Evolutionary conservation across 192 early-diverging fungal genomes (phyloP).

Genomic region (Phycomyces blakesleeanus): DNA sequence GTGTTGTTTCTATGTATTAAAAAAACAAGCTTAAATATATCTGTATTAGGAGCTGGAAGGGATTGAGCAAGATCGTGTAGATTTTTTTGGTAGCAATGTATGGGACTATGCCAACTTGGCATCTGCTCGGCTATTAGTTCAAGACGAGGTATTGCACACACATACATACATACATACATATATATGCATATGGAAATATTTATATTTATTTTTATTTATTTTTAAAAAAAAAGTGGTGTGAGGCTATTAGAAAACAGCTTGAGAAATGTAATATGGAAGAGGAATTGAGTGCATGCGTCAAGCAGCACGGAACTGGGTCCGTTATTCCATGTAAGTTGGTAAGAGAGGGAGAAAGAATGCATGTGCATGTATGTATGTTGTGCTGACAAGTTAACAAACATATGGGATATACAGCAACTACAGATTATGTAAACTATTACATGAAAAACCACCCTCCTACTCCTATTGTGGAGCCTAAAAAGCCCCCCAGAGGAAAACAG

Average conservation of each 20-base stretch:
- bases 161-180: too few relatives aligned
- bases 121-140: constrained; percentile 16
- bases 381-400: not conserved
- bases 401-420: constrained; percentile 5
- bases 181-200: too few relatives aligned
- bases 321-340: constrained; percentile 8
- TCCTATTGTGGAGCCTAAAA: not conserved
- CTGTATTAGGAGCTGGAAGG: constrained; percentile 11
- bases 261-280: constrained; percentile 18
- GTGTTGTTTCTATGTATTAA: not conserved
- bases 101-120: constrained; percentile 25
- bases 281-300: constrained; percentile 6
- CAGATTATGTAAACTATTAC: constrained; percentile 15
- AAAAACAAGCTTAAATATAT: not conserved
- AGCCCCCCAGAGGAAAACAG: not conserved
- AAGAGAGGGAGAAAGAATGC: too few relatives aligned
- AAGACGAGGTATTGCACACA: constrained; percentile 16
- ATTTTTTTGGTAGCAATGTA: constrained; percentile 19
- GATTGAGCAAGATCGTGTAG: constrained; percentile 21
- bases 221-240: constrained; percentile 28
- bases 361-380: too few relatives aligned
- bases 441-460: not conserved
- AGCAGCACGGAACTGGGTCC: constrained; percentile 3
- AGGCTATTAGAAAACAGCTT: constrained; percentile 14
- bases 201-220: too few relatives aligned